These are phyloP conservation scores for Marasmius oreades DNA, from an alignment of 1,284 basidiomycete genomes.

Conservation along the genomic window DNA sequence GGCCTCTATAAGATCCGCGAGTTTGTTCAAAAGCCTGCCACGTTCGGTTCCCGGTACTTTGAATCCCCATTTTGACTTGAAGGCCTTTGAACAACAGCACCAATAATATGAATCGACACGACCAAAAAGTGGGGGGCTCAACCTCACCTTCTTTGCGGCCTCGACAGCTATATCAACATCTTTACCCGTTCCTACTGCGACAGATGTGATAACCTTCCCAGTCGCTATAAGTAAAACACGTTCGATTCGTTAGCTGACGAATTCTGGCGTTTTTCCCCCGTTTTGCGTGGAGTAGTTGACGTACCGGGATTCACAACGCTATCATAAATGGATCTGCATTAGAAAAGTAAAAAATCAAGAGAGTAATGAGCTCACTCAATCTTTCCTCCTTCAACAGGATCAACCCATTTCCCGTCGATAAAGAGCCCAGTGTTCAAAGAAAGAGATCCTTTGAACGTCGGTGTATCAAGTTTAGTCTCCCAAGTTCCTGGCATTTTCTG, in stretches of 20 bases:
- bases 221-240: constrained; percentile 19
- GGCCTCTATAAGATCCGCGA: constrained; percentile 64
- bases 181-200: constrained; percentile 19
- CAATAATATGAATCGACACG: neutral
- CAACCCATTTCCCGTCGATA: constrained; percentile 24
- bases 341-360: neutral
- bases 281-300: too few species aligned
- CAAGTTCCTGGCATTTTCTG: neutral
- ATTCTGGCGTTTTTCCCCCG: too few species aligned
- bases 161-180: constrained; percentile 26
- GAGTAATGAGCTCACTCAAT: constrained; percentile 20
- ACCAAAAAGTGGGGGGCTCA: neutral
- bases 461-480: constrained; percentile 17
- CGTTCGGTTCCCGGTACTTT: constrained; percentile 49
- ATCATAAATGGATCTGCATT: neutral
- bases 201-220: constrained; percentile 20
- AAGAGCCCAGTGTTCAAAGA: constrained; percentile 23
- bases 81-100: constrained; percentile 37
- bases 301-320: constrained; percentile 23
- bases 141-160: constrained; percentile 47
- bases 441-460: constrained; percentile 22
- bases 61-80: constrained; percentile 56
- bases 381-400: constrained; percentile 19
- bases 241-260: neutral
- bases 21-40: constrained; percentile 51